Evolutionary conservation across 2,329 filamentous ascomycete genomes (phyloP).

Genomic region (Talaromyces marneffei): DNA sequence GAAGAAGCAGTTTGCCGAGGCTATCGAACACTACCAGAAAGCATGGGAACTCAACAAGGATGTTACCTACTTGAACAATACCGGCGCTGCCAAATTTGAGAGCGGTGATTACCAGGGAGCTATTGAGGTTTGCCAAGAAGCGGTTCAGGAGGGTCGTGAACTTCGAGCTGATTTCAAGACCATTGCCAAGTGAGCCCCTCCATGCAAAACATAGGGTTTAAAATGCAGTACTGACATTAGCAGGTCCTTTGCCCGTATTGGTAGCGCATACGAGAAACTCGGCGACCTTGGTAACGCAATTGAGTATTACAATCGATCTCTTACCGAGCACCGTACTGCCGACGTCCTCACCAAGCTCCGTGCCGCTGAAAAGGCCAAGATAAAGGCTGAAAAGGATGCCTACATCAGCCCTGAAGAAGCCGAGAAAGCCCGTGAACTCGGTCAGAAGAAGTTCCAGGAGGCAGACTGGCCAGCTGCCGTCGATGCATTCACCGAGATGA

Average conservation of each 20-base stretch:
- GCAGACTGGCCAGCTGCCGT: constrained; percentile 93
- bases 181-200: constrained; percentile 70
- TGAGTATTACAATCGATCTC: constrained; percentile 83
- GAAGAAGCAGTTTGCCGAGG: constrained; percentile 93
- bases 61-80: constrained; percentile 95
- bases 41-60: constrained; percentile 95
- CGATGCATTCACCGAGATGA: constrained; percentile 92
- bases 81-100: constrained; percentile 89
- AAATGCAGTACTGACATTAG: neutral
- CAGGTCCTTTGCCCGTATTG: constrained; percentile 84
- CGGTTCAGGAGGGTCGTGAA: constrained; percentile 81
- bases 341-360: constrained; percentile 92
- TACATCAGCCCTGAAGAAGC: constrained; percentile 90
- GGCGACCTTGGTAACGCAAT: constrained; percentile 75
- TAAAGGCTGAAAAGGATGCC: constrained; percentile 65
- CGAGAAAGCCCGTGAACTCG: constrained; percentile 89
- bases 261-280: constrained; percentile 85
- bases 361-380: constrained; percentile 79
- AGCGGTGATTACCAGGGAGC: constrained; percentile 88
- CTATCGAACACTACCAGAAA: constrained; percentile 88
- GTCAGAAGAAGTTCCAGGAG: constrained; percentile 96
- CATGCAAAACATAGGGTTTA: neutral
- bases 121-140: constrained; percentile 80
- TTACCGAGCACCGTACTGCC: constrained; percentile 94
- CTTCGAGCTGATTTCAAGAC: constrained; percentile 96